Evolutionary conservation across 306 rosid genomes (phyloP).

Genomic region (Cicer bijugum): DNA sequence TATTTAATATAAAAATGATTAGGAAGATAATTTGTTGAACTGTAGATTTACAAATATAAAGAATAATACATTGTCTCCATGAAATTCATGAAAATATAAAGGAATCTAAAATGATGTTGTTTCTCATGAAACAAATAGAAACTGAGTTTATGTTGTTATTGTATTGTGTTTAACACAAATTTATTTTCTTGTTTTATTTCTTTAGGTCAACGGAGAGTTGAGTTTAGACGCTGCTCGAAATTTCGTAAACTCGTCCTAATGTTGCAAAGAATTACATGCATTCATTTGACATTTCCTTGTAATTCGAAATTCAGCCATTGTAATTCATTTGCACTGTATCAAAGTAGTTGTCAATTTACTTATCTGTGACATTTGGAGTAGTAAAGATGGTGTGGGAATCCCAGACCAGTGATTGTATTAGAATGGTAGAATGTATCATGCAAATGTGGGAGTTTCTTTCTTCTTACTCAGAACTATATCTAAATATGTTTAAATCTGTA

Average conservation of each 20-base stretch:
- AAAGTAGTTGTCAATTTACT: conserved; percentile 33
- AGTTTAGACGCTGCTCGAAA: conserved; percentile 66
- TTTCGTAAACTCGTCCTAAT: conserved; percentile 55
- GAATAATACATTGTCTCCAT: background rate
- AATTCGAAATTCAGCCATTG: conserved; percentile 40
- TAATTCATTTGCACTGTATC: conserved; percentile 44
- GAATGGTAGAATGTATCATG: conserved; percentile 8
- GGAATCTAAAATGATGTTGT: background rate
- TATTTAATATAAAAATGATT: no score
- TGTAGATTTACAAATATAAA: conserved; percentile 12
- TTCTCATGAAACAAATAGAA: conserved; percentile 9
- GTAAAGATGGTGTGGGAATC: background rate
- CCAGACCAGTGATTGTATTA: background rate
- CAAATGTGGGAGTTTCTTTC: conserved; percentile 1
- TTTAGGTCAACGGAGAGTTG: conserved; percentile 73
- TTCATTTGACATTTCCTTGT: conserved; percentile 34
- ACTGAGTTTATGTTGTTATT: background rate
- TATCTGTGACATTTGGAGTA: conserved; percentile 19
- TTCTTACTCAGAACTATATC: background rate
- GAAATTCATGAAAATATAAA: conserved; percentile 10
- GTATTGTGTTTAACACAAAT: background rate
- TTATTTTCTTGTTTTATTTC: background rate
- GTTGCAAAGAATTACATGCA: conserved; percentile 33
- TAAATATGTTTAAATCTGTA: background rate
- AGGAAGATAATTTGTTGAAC: conserved; percentile 14